These are phyloP conservation scores for Colletotrichum sp. DNA, from an alignment of 2,329 filamentous ascomycete genomes.

Conservation along the genomic window DNA sequence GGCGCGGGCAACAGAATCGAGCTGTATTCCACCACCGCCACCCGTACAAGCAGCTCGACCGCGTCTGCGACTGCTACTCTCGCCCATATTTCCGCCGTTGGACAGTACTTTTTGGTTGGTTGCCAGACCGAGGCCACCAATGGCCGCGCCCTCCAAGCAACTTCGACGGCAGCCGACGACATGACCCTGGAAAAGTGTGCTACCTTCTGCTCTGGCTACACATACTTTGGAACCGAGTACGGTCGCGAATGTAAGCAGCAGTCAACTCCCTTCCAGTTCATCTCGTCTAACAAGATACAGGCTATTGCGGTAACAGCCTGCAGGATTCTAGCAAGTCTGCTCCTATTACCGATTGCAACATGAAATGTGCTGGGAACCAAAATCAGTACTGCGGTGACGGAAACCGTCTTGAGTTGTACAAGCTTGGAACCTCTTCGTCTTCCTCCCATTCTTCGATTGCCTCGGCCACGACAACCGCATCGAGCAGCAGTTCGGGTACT, in stretches of 20 bases:
- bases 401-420: constrained; percentile 41
- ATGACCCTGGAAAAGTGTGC: constrained; percentile 45
- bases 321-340: constrained; percentile 34
- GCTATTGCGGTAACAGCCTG: constrained; percentile 44
- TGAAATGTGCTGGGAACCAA: constrained; percentile 39
- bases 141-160: constrained; percentile 40
- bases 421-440: constrained; percentile 20
- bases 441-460: not conserved
- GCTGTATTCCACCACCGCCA: constrained; percentile 45
- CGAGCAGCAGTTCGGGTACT: not conserved
- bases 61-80: constrained; percentile 37
- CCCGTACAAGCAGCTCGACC: constrained; percentile 27
- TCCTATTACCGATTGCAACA: constrained; percentile 37
- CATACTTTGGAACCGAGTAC: constrained; percentile 43
- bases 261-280: not conserved
- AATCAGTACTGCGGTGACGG: constrained; percentile 43
- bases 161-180: constrained; percentile 32
- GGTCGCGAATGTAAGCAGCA: constrained; percentile 37
- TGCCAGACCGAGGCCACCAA: constrained; percentile 43
- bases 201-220: constrained; percentile 36
- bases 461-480: not conserved
- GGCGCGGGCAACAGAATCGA: constrained; percentile 48
- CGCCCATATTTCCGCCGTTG: constrained; percentile 34
- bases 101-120: constrained; percentile 39
- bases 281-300: constrained; percentile 14